These are phyloP conservation scores for Fraxinus baroniana DNA, from an alignment of 305 asterid genomes.

Conservation along the genomic window DNA sequence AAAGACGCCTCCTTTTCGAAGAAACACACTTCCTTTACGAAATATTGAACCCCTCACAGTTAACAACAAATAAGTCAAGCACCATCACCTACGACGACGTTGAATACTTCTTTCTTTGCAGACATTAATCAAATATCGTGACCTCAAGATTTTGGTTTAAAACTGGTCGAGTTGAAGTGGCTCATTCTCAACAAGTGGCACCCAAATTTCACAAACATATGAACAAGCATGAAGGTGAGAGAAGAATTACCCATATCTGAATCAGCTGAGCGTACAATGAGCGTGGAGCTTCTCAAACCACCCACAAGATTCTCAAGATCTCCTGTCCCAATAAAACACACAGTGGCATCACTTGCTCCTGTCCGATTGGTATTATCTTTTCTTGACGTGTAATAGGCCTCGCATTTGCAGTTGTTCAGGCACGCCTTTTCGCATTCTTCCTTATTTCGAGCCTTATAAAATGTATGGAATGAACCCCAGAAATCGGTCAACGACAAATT, in stretches of 20 bases:
- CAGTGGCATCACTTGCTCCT: neutral
- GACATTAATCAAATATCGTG: neutral
- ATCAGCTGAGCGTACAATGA: neutral
- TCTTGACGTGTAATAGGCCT: neutral
- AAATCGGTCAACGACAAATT: conserved; percentile 5
- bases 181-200: neutral
- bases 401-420: too few relatives aligned
- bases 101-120: neutral
- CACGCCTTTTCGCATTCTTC: conserved; percentile 11
- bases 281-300: neutral
- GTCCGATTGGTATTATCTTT: neutral
- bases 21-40: too few relatives aligned
- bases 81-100: too few relatives aligned
- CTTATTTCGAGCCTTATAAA: neutral
- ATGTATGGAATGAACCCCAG: neutral
- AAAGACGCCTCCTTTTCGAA: too few relatives aligned
- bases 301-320: conserved; percentile 20
- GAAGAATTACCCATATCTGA: conserved; percentile 25
- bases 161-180: neutral
- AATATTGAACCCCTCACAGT: neutral
- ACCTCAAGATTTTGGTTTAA: neutral
- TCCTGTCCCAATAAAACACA: conserved; percentile 31
- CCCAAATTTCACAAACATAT: neutral
- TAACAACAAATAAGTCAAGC: neutral
- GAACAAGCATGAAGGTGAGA: neutral